A percentile compares a stretch with the other conserved stretches of the same genome.
These are phyloP conservation scores for Gossypium turneri DNA, from an alignment of 345 rosid species.

Conservation along the genomic window DNA sequence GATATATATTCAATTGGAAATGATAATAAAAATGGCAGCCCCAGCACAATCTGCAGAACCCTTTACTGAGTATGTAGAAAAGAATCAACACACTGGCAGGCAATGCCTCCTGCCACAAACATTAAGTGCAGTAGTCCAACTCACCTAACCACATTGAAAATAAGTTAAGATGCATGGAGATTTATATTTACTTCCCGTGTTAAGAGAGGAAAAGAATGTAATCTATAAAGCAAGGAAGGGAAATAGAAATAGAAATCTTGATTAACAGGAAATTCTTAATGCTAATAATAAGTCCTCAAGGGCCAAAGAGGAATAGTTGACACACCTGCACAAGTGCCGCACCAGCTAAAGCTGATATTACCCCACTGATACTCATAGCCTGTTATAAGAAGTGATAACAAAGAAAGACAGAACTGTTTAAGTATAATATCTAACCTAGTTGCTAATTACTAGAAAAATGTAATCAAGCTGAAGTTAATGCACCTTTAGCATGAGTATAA, in stretches of 20 bases:
- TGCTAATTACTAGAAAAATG: not conserved
- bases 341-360: constrained; percentile 69
- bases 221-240: constrained; percentile 2
- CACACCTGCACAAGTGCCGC: constrained; percentile 91
- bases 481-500: constrained; percentile 81
- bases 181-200: constrained; percentile 14
- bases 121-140: constrained; percentile 41
- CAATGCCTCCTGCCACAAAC: constrained; percentile 16
- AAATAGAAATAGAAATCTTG: not conserved
- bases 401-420: constrained; percentile 19
- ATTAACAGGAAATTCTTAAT: not conserved
- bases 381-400: constrained; percentile 31
- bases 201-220: not conserved
- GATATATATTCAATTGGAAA: constrained; percentile 71
- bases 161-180: constrained; percentile 17
- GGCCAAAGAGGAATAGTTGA: constrained; percentile 20
- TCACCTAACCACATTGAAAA: constrained; percentile 47
- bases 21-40: constrained; percentile 73
- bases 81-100: constrained; percentile 29
- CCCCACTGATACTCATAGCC: constrained; percentile 75
- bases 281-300: constrained; percentile 2
- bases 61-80: constrained; percentile 32
- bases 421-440: constrained; percentile 15
- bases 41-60: constrained; percentile 80
- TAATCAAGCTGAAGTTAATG: constrained; percentile 9